Base-by-base conservation (phyloP, 768 basidiomycete species). In the Lactifluus pinguis region DNA sequence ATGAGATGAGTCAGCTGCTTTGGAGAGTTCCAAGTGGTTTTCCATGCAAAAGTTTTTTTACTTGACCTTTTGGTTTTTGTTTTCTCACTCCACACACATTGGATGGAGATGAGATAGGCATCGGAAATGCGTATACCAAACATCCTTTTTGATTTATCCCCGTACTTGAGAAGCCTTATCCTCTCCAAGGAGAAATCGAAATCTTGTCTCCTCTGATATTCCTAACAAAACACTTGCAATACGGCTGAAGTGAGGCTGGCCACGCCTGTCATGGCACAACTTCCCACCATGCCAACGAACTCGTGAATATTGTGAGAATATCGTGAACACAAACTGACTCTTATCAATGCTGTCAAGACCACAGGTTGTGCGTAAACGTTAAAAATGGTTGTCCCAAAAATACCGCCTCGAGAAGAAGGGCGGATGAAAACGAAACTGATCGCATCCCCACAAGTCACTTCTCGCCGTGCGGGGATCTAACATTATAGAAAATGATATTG, bases 41-140 rank as follows among this genome's bases (percentile, higher is more conserved):
- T 32, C 32, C 32, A 32, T 34, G 32, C 10, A 38, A 25, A 25
- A 10, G 4, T 38, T 11, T 38, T 44, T 21, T 17, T n/a, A 13
- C n/a, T 39, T 21, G 21, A 30, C 9, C 34, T 9, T n/a, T 39
- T 32, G 11, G 49, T 49, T 30, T 30, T 25, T 25, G 25, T 25
- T 25, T 25, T 25, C 48, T 49, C 48, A 49, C 25, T 14, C 30
- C 21, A 30, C 15, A 13, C 11, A 29, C n/a, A n/a, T n/a, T n/a
- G n/a, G n/a, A n/a, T n/a, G n/a, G n/a, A n/a, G n/a, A n/a, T n/a
- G n/a, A n/a, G n/a, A n/a, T n/a, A n/a, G 44, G 51, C 21, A 32
- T 51, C 60, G 60, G 60, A 56, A 56, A 30, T n/a, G 4, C 56
- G 56, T n/a, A 8, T n/a, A 6, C 61, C 51, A 45, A 49, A n/a